These are phyloP conservation scores for Lasiodiplodia theobromae DNA, from an alignment of 2,329 filamentous ascomycete species.

Conservation along the genomic window DNA sequence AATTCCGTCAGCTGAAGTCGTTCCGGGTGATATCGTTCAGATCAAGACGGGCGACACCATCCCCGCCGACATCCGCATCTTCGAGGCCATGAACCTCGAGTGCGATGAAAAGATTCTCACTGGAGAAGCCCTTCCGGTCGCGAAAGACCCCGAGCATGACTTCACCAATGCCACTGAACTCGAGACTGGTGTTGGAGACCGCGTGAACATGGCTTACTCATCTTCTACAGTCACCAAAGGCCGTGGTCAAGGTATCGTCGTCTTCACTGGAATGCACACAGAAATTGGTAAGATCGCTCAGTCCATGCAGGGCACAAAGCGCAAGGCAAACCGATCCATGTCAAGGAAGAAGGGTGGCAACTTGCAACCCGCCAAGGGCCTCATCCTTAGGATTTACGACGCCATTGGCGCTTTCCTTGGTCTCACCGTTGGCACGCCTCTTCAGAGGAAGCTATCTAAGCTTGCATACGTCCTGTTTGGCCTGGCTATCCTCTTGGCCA, in stretches of 20 bases:
- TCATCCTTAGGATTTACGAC: constrained; percentile 30
- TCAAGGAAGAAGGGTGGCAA: constrained; percentile 52
- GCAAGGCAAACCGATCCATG: constrained; percentile 46
- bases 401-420: constrained; percentile 37
- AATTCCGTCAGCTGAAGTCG: constrained; percentile 47
- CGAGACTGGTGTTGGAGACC: constrained; percentile 63
- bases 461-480: constrained; percentile 41
- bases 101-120: constrained; percentile 79
- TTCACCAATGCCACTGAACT: constrained; percentile 61
- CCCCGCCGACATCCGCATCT: constrained; percentile 68
- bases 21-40: constrained; percentile 50
- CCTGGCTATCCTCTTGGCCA: constrained; percentile 46
- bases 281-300: constrained; percentile 80
- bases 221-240: constrained; percentile 76
- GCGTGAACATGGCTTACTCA: constrained; percentile 74
- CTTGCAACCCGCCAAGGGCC: constrained; percentile 51
- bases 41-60: constrained; percentile 65
- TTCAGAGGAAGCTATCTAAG: constrained; percentile 34
- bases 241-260: constrained; percentile 72
- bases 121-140: constrained; percentile 74
- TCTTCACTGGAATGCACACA: constrained; percentile 74
- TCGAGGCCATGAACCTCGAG: constrained; percentile 74
- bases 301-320: constrained; percentile 61
- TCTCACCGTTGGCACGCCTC: constrained; percentile 35
- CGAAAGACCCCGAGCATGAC: constrained; percentile 64